A percentile compares a stretch with the other conserved stretches of the same genome.
Evolutionary conservation across 106 monocot species (phyloP).

Genomic region (Narthecium ossifragum): DNA sequence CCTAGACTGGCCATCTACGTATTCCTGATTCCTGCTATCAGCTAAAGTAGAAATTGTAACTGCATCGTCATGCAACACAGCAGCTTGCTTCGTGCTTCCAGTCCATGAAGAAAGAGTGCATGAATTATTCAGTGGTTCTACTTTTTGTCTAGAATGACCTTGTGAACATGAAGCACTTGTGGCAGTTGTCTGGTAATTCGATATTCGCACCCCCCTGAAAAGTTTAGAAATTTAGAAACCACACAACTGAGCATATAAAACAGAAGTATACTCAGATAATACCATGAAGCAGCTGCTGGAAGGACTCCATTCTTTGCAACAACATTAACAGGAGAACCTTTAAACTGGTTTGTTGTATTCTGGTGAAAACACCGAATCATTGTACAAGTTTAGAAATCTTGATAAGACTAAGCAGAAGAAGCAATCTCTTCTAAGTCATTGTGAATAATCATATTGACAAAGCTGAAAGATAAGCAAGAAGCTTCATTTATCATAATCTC

Average conservation of each 20-base stretch:
- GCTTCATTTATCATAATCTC: neutral
- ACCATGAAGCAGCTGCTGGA: slow-evolving; percentile 79
- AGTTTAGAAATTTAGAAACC: slow-evolving; percentile 2
- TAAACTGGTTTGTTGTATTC: slow-evolving; percentile 26
- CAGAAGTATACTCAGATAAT: neutral
- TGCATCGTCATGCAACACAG: slow-evolving; percentile 39
- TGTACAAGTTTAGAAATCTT: too few relatives aligned
- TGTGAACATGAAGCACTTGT: slow-evolving; percentile 23
- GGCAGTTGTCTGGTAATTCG: slow-evolving; percentile 22
- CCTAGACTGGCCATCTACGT: slow-evolving; percentile 12
- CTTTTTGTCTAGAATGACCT: slow-evolving; percentile 23
- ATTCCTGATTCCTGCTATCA: slow-evolving; percentile 1
- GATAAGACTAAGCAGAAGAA: too few relatives aligned
- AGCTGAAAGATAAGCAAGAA: neutral
- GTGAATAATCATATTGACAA: too few relatives aligned
- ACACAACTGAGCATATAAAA: neutral
- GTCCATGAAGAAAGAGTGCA: slow-evolving; percentile 19
- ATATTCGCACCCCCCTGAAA: slow-evolving; percentile 38
- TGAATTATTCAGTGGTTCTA: slow-evolving; percentile 11
- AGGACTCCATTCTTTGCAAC: slow-evolving; percentile 28
- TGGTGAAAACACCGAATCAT: too few relatives aligned
- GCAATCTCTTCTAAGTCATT: neutral
- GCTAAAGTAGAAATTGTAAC: slow-evolving; percentile 9
- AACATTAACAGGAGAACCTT: slow-evolving; percentile 25
- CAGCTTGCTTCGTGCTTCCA: slow-evolving; percentile 15